Base-by-base conservation (phyloP, 768 basidiomycete species). In the Tylopilus balloui region DNA sequence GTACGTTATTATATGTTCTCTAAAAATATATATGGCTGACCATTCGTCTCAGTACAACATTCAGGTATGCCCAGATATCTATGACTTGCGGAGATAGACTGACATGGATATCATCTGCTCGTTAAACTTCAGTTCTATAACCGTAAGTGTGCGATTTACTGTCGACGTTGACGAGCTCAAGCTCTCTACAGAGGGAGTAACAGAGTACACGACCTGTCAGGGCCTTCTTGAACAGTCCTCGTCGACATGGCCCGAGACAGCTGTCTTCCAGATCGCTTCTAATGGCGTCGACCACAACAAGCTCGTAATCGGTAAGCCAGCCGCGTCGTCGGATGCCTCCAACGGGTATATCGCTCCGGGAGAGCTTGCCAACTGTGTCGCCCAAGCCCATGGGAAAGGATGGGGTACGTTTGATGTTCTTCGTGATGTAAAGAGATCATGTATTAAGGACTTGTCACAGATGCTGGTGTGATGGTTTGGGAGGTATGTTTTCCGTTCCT, bases 141-240 rank as follows among this genome's bases (percentile, higher is more conserved):
- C 37, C 62, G 61, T 63, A 24, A n/a, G 59, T 54, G 3, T 8
- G 4, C 27, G 23, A 13, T 20, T 35, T n/a, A 15, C 17, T 15
- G 19, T 13, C 59, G 79, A 79, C n/a, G 19, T 20, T 5, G 13
- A 41, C n/a, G 11, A 5, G n/a, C 34, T 48, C 32, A 42, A 21
- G 11, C 7, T 24, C 8, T n/a, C 5, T 17, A 7, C 11, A 83
- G 47, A 48, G 75, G 83, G 82, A 34, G 59, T 70, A 14, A 66
- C 62, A n/a, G 83, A 83, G 55, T 86, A 84, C 64, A 81, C 78
- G 13, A 79, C 78, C 28, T 86, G 83, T 64, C 44, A 60, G 19
- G 73, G 73, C 29, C 75, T 88, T 25, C 69, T 87, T 29, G 75
- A 67, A 13, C 60, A 73, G 3, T 85, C 84, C 2, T 80, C 81